Percentiles rank a stretch among this genome's conserved stretches.
Conservation (phyloP, 306 rosid genomes). For the Cucumis melo region DNA sequence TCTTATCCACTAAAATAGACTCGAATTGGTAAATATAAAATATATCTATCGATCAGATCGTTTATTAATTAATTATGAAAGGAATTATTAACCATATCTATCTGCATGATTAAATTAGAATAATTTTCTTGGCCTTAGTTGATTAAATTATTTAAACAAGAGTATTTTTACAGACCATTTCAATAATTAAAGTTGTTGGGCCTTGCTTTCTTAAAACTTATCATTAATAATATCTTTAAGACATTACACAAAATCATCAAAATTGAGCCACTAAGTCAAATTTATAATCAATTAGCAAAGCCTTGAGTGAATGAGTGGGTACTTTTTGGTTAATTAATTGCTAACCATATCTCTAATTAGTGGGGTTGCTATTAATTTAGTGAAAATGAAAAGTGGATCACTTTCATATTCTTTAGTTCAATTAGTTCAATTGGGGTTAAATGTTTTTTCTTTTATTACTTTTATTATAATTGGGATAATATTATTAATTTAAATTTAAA, state of each 20-base stretch:
- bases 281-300: not conserved
- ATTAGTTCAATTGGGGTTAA: too few relatives aligned
- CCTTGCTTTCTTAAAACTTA: not conserved
- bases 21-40: not conserved
- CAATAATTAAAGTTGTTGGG: not conserved
- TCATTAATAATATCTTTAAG: too few relatives aligned
- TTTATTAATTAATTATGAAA: not conserved
- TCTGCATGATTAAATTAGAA: not conserved
- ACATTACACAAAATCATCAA: too few relatives aligned
- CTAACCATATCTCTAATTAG: not conserved
- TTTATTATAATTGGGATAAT: not conserved
- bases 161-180: not conserved
- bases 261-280: not conserved
- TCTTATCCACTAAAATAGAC: too few relatives aligned
- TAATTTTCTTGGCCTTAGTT: not conserved
- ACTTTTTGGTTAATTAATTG: not conserved
- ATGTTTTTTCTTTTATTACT: not conserved
- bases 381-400: not conserved
- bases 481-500: not conserved
- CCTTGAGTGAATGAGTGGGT: not conserved
- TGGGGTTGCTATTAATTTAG: not conserved
- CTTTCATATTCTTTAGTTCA: too few relatives aligned
- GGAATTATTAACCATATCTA: not conserved
- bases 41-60: not conserved
- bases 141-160: not conserved